Base-by-base conservation (phyloP, 1,284 basidiomycete genomes). In the Ceratobasidium sp. region DNA sequence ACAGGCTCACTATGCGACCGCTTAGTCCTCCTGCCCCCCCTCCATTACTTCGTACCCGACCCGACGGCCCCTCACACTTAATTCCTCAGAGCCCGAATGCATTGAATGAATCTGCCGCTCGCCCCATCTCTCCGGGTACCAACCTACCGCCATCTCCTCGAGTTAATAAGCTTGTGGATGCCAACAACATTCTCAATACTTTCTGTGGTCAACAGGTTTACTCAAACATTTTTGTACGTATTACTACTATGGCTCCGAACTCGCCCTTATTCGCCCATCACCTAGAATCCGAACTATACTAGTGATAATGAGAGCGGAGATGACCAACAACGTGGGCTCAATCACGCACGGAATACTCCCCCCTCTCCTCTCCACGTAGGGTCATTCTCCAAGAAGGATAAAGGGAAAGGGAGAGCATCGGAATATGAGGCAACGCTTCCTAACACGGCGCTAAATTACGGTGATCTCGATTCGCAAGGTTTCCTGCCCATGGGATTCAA, bases 1-100 rank as follows among this genome's bases (percentile, higher is more conserved):
- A 68, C 33, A 57, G 64, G 49, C 44, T 68, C 16, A 68, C 64
- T 2, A 57, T 57, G 64, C 53, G 54, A 5, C 44, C 64, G 1
- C 39, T 54, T 7, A 53, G 27, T 4, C 3, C 36, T 27, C 33
- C 36, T 29, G 7, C 27, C 23, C 64, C 64, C 11, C 50, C 64
- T 16, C 64, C 54, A 1, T 44, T 68, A 13, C 27, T 50, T 27
- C 64, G 64, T 30, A 68, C 64, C 11, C 23, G 41, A 2, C 57
- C 64, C 4, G 64, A 68, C n/a, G 33, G 64, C 11, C 23, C n/a
- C 44, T 29, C 1, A 39, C 14, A n/a, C 3, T 39, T 7, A 19
- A 21, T n/a, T 25, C 19, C 30, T 50, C 47, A 6, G 2, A 27
- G 23, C 9, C 21, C 47, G 2, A 21, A 13, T 8, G 16, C 16